These are phyloP conservation scores for Fusarium sterilihyphosum DNA, from an alignment of 2,329 filamentous ascomycete genomes.

Conservation along the genomic window DNA sequence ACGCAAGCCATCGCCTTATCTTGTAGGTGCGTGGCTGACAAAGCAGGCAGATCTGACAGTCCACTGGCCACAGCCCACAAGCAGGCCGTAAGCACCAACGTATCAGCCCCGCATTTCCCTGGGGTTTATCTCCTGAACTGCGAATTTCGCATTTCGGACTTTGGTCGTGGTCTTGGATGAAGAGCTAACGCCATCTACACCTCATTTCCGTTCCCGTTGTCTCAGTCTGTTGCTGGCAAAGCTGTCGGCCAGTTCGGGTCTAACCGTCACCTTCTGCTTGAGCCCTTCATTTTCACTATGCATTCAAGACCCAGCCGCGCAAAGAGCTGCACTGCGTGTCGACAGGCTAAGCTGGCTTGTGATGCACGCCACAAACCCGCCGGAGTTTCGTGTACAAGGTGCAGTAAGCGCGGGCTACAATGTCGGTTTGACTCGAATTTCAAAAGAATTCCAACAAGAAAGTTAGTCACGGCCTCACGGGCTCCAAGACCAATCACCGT, in stretches of 20 bases:
- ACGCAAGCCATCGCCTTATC: not conserved
- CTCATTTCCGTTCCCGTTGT: not conserved
- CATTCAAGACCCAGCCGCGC: not conserved
- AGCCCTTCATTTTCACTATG: not conserved
- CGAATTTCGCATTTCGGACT: not conserved
- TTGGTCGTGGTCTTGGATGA: not conserved
- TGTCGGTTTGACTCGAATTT: not conserved
- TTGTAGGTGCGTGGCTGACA: not conserved
- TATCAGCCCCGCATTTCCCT: not conserved
- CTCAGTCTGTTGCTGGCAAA: too few species aligned
- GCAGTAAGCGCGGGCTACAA: not conserved
- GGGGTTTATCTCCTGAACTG: not conserved
- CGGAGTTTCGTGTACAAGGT: not conserved
- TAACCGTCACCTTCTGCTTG: rapidly evolving
- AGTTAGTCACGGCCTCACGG: rapidly evolving
- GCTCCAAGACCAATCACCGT: too few species aligned
- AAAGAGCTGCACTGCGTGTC: not conserved
- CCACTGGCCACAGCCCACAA: not conserved
- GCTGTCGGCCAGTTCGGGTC: not conserved
- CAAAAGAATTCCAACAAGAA: not conserved
- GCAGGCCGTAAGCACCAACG: not conserved
- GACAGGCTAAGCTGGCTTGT: not conserved
- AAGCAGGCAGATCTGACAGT: not conserved
- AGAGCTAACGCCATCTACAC: not conserved
- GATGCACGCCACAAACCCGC: not conserved